Conservation (phyloP, 768 basidiomycete species). For the Pleurotus platypus region DNA sequence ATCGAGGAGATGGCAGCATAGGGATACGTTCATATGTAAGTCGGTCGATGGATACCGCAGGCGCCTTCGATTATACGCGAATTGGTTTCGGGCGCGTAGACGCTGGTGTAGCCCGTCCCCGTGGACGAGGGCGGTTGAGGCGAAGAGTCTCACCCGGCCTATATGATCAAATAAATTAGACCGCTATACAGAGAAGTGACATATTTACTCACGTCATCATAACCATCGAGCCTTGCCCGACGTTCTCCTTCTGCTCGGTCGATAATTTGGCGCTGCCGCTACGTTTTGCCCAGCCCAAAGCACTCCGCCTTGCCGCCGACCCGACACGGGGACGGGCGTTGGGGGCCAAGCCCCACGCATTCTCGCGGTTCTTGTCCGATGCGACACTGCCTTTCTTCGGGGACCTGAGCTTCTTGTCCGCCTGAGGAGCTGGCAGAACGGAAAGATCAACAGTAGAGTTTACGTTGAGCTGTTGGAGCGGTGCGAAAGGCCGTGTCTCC, state of each 20-base stretch:
- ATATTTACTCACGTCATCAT: slow-evolving; percentile 53
- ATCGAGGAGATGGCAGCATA: neutral
- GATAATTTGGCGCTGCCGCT: slow-evolving; percentile 44
- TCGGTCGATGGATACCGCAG: slow-evolving; percentile 13
- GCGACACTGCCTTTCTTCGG: slow-evolving; percentile 31
- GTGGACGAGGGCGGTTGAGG: slow-evolving; percentile 47
- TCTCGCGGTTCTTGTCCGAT: slow-evolving; percentile 31
- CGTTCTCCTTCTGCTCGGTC: slow-evolving; percentile 56
- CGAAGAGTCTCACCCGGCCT: slow-evolving; percentile 47
- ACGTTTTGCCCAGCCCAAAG: slow-evolving; percentile 64
- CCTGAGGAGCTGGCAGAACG: slow-evolving; percentile 30
- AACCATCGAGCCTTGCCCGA: slow-evolving; percentile 31
- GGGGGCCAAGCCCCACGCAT: slow-evolving; percentile 26
- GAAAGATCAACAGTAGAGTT: slow-evolving; percentile 36
- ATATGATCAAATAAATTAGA: no score
- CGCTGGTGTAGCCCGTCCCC: slow-evolving; percentile 43
- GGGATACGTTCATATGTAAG: slow-evolving; percentile 17
- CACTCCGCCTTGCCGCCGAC: slow-evolving; percentile 52
- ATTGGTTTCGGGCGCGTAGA: slow-evolving; percentile 35
- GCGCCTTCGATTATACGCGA: slow-evolving; percentile 13
- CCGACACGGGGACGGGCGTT: slow-evolving; percentile 49
- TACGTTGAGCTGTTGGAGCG: slow-evolving; percentile 40
- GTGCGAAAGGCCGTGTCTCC: slow-evolving; percentile 16
- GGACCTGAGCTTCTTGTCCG: slow-evolving; percentile 33
- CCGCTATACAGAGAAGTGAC: neutral